phyloP scores from a whole-genome alignment of 768 basidiomycete genomes.

The Agrocybe praecox region DNA sequence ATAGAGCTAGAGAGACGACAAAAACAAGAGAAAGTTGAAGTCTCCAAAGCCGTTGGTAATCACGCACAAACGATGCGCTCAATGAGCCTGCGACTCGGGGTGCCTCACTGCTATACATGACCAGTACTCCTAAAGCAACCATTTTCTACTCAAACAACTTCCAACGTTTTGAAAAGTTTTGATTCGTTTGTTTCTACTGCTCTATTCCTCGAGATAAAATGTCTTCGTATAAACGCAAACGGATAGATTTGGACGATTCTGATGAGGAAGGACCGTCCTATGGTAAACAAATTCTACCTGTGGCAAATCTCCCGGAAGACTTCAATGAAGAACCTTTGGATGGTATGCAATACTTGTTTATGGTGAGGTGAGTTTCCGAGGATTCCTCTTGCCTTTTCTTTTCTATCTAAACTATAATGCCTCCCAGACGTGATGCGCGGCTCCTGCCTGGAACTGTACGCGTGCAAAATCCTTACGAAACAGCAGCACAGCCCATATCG shows the following conservation, averaged over 20 bases:
- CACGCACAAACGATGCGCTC: slow-evolving; percentile 7
- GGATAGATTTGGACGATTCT: slow-evolving; percentile 48
- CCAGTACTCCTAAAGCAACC: too few species aligned
- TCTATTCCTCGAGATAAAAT: too few species aligned
- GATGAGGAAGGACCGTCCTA: slow-evolving; percentile 64
- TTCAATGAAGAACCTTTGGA: slow-evolving; percentile 68
- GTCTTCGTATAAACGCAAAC: slow-evolving; percentile 55
- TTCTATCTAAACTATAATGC: not conserved
- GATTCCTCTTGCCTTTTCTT: not conserved
- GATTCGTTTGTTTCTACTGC: too few species aligned
- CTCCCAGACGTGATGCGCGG: slow-evolving; percentile 68
- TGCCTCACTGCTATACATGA: too few species aligned
- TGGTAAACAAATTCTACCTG: slow-evolving; percentile 76
- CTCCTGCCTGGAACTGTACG: slow-evolving; percentile 64
- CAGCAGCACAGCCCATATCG: slow-evolving; percentile 27
- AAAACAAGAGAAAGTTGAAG: not conserved
- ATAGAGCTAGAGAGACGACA: slow-evolving; percentile 3
- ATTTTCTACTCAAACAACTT: not conserved
- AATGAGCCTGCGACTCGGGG: too few species aligned
- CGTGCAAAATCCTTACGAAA: slow-evolving; percentile 70
- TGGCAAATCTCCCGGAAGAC: slow-evolving; percentile 75
- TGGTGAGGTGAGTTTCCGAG: slow-evolving; percentile 59
- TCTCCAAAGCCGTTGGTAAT: not conserved
- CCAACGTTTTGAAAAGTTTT: too few species aligned
- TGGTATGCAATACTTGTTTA: slow-evolving; percentile 81